These are phyloP conservation scores for Trypanosoma avium DNA, from an alignment of 208 protist genomes.

Conservation along the genomic window DNA sequence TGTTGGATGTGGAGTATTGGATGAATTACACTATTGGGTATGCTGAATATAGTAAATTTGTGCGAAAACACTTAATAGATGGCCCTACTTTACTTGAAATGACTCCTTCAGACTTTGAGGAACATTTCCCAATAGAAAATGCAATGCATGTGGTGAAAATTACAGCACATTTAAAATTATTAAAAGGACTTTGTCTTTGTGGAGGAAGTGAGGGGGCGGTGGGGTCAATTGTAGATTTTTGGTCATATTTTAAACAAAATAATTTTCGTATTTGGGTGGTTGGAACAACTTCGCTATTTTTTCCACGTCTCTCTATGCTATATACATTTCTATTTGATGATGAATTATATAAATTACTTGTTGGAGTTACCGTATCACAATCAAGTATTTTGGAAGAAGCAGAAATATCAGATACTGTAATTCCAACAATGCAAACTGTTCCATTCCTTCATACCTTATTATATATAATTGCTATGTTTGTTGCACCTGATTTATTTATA, in stretches of 20 bases:
- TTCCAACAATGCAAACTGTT: background rate
- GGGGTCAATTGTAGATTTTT: constrained; percentile 27
- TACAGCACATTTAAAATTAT: constrained; percentile 41
- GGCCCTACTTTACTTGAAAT: constrained; percentile 56
- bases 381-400: constrained; percentile 10
- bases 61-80: constrained; percentile 51
- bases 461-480: constrained; percentile 37
- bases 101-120: constrained; percentile 52
- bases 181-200: constrained; percentile 37
- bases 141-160: constrained; percentile 61
- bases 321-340: constrained; percentile 40
- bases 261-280: constrained; percentile 41
- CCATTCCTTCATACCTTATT: constrained; percentile 18
- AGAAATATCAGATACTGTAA: background rate
- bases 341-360: constrained; percentile 31
- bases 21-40: constrained; percentile 58
- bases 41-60: constrained; percentile 43
- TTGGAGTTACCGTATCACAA: constrained; percentile 14
- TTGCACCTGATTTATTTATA: constrained; percentile 52
- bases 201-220: constrained; percentile 7
- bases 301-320: constrained; percentile 47
- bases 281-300: constrained; percentile 36
- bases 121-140: constrained; percentile 48
- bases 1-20: constrained; percentile 50
- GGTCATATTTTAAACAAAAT: constrained; percentile 42